Base-by-base conservation (phyloP, 2,329 filamentous ascomycete genomes). In the Neofusicoccum sp. region DNA sequence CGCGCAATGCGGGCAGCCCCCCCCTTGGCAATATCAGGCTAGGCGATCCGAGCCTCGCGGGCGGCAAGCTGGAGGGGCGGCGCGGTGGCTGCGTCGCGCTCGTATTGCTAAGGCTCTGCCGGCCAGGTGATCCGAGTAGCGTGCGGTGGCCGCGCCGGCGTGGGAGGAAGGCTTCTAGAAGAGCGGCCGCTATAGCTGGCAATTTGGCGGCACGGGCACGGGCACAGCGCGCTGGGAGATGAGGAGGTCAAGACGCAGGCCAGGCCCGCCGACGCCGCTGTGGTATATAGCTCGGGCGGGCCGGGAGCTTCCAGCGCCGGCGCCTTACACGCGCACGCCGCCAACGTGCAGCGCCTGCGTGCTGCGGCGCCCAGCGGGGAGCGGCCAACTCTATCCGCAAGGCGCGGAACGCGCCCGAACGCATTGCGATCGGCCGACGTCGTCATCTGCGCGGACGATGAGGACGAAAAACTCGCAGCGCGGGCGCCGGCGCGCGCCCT, bases 341-440 rank as follows among this genome's bases (percentile, higher is more conserved):
- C 4, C 36, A 41, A 24, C 51, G 51, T 43, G 51, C 51, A 44
- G 51, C 45, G 8, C 28, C 44, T 26, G 31, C 44, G 30, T 24
- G 44, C 49, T 33, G 49, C 28, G 49, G 49, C 49, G 49, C 33
- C 20, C 20, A 20, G 12, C 34, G 34, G 34, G 49, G n/a, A n/a
- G 36, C 36, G 8, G 26, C 34, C 49, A 54, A 54, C 36, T 54
- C 49, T 54, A 41, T 28, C 49, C 48, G 48, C 48, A 26, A 36
- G 16, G 41, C 41, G 41, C 41, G 41, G 43, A n/a, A 48, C 28
- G 28, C 28, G 36, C 38, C 36, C 51, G 51, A 56, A 16, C 16
- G 51, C 51, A 56, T 56, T 56, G 51, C 51, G 51, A 56, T 56
- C 51, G 51, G 49, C 51, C 51, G 51, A 44, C 36, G 51, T 56